These are phyloP conservation scores for Phytophthora uliginosa DNA, from an alignment of 352 stramenopile genomes.

Conservation along the genomic window DNA sequence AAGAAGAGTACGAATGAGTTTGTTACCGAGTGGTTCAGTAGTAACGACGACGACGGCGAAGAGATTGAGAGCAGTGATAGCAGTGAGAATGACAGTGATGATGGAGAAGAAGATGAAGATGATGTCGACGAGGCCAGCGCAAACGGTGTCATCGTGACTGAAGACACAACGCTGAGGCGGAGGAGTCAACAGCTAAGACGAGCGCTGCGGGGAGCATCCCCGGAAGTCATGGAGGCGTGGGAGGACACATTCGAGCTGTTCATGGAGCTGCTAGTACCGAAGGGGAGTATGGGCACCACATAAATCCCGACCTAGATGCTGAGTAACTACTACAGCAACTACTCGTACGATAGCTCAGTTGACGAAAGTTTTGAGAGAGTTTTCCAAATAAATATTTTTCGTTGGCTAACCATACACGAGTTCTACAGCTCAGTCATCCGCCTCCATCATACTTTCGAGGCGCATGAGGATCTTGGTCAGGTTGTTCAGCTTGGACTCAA, in stretches of 20 bases:
- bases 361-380: slow-evolving; percentile 3
- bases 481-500: slow-evolving; percentile 77
- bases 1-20: slow-evolving; percentile 48
- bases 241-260: slow-evolving; percentile 57
- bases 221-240: slow-evolving; percentile 40
- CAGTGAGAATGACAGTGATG: slow-evolving; percentile 7
- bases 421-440: slow-evolving; percentile 39
- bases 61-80: slow-evolving; percentile 15
- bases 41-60: slow-evolving; percentile 18
- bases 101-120: slow-evolving; percentile 14
- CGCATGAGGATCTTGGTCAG: slow-evolving; percentile 77
- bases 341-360: background rate
- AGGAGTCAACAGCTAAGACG: slow-evolving; percentile 26
- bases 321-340: background rate
- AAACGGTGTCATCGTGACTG: background rate
- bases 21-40: slow-evolving; percentile 21
- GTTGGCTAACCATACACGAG: background rate
- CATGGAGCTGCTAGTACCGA: slow-evolving; percentile 55
- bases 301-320: background rate
- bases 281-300: slow-evolving; percentile 39
- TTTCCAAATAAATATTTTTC: slow-evolving; percentile 20
- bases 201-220: slow-evolving; percentile 15
- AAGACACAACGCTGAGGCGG: slow-evolving; percentile 19
- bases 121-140: slow-evolving; percentile 16
- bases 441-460: slow-evolving; percentile 68